Percentiles rank a stretch among this genome's conserved stretches.
Conservation (phyloP, 2,329 filamentous ascomycete species). For the Coniella vitis region DNA sequence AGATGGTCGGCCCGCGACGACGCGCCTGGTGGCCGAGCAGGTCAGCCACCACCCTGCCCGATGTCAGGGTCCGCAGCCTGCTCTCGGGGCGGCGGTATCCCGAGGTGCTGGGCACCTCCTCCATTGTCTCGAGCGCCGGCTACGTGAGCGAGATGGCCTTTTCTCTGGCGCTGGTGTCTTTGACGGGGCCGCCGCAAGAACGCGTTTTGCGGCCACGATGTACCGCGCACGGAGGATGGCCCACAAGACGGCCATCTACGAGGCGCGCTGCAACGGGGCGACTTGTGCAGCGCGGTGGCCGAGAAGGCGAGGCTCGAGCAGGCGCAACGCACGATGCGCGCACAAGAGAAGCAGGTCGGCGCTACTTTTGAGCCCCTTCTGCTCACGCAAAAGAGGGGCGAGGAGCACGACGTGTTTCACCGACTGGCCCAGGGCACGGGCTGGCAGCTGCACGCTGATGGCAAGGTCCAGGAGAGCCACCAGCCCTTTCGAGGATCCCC, state of each 20-base stretch:
- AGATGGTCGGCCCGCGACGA: conserved; percentile 25
- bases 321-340: conserved; percentile 68
- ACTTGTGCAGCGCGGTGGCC: conserved; percentile 63
- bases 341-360: conserved; percentile 51
- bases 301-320: conserved; percentile 81
- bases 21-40: conserved; percentile 37
- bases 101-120: conserved; percentile 39
- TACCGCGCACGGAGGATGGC: conserved; percentile 32
- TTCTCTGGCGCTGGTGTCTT: conserved; percentile 41
- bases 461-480: conserved; percentile 20
- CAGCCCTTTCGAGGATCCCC: conserved; percentile 27
- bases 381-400: conserved; percentile 23
- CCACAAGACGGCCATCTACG: conserved; percentile 30
- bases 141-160: conserved; percentile 41
- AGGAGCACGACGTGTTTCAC: conserved; percentile 27
- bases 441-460: conserved; percentile 26
- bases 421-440: conserved; percentile 23
- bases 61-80: conserved; percentile 41
- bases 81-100: conserved; percentile 41
- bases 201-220: conserved; percentile 36
- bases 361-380: conserved; percentile 35
- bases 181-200: conserved; percentile 40
- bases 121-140: conserved; percentile 38
- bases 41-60: conserved; percentile 46
- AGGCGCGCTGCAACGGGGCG: conserved; percentile 59